Evolutionary conservation across 1,284 basidiomycete genomes (phyloP).

Genomic region (Fistulinella staudtii): DNA sequence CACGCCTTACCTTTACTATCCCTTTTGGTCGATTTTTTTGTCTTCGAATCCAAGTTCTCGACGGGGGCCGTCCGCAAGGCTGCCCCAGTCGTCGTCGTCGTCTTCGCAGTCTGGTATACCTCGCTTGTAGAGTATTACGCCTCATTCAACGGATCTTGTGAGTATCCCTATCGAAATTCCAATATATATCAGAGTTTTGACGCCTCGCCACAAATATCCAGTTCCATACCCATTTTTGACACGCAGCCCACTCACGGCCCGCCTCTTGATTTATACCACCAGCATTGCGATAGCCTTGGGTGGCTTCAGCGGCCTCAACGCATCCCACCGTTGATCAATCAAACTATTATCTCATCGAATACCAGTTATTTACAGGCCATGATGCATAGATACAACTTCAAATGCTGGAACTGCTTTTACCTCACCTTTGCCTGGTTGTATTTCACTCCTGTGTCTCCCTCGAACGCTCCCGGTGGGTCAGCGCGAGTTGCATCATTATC

Average conservation of each 20-base stretch:
- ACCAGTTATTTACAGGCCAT: too few relatives aligned
- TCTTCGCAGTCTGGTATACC: conserved; percentile 52
- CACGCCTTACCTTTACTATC: conserved; percentile 63
- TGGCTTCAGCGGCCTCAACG: conserved; percentile 57
- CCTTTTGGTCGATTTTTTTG: conserved; percentile 67
- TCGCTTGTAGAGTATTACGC: conserved; percentile 71
- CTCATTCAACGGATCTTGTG: conserved; percentile 58
- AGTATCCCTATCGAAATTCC: conserved; percentile 30
- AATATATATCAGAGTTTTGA: too few relatives aligned
- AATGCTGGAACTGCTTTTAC: too few relatives aligned
- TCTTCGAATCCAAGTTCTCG: conserved; percentile 61
- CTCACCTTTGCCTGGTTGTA: too few relatives aligned
- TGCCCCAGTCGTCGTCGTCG: conserved; percentile 43
- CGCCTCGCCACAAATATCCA: conserved; percentile 32
- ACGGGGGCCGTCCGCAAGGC: conserved; percentile 41
- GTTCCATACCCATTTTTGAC: conserved; percentile 84
- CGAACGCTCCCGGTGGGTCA: too few relatives aligned
- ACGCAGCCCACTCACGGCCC: conserved; percentile 46
- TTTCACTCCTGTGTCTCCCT: too few relatives aligned
- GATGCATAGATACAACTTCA: too few relatives aligned
- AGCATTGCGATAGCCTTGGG: conserved; percentile 50
- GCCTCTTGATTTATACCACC: conserved; percentile 59
- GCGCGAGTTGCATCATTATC: too few relatives aligned
- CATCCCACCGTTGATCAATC: conserved; percentile 33
- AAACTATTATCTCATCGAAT: too few relatives aligned